A percentile compares a stretch with the other conserved stretches of the same genome.
Evolutionary conservation across 768 basidiomycete genomes (phyloP).

Genomic region (Mycena epipterygia): DNA sequence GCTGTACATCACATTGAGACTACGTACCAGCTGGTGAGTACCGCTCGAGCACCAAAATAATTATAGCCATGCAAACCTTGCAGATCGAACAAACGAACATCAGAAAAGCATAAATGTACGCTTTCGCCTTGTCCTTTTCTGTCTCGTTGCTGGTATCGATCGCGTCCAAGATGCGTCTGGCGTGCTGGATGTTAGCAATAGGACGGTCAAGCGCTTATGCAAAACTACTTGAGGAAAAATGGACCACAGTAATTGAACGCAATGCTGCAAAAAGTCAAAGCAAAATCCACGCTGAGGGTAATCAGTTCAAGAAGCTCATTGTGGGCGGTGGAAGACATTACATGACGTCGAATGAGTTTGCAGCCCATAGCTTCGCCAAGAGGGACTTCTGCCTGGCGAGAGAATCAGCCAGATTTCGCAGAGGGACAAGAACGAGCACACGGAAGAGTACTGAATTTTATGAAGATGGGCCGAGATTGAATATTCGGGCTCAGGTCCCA

Average conservation of each 20-base stretch:
- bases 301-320: background rate
- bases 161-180: conserved; percentile 33
- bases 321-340: background rate
- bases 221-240: conserved; percentile 82
- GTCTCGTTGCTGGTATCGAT: conserved; percentile 59
- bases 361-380: conserved; percentile 20
- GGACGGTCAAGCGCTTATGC: background rate
- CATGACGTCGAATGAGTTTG: conserved; percentile 30
- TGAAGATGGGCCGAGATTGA: conserved; percentile 76
- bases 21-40: conserved; percentile 32
- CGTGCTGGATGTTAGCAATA: background rate
- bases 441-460: conserved; percentile 53
- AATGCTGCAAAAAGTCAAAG: conserved; percentile 77
- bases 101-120: conserved; percentile 86
- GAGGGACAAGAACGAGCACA: conserved; percentile 13
- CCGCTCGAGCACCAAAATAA: conserved; percentile 49
- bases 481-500: conserved; percentile 79
- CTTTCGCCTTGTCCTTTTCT: conserved; percentile 64
- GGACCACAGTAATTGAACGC: conserved; percentile 85
- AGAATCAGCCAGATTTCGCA: background rate
- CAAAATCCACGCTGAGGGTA: conserved; percentile 69
- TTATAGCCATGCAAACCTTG: conserved; percentile 56
- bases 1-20: conserved; percentile 78
- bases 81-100: conserved; percentile 73
- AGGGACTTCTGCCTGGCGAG: conserved; percentile 13